Evolutionary conservation across 176 grass and related monocot species (phyloP), one percentile per base, ranked within the genome.

Genomic region (Zoysia japonica): DNA sequence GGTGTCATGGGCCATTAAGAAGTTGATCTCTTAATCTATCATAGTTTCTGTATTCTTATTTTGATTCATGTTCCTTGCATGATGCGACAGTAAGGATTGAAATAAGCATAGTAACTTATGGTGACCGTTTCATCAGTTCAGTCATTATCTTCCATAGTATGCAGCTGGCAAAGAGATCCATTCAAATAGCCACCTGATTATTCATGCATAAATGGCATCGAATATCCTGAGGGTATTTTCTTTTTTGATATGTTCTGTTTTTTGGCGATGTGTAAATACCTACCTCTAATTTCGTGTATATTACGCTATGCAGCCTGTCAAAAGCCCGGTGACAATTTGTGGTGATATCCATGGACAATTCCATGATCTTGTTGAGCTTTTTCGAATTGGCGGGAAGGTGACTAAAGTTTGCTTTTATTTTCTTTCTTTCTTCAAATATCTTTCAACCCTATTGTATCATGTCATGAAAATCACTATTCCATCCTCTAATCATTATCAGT

Each of bases 281-380:
- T 43, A 41, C 28, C 59, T 57, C 64, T 77, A 43, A 81, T 28
- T 69, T 8, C 53, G 40, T 60, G n/a, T 80, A 46, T 85, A 56
- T 11, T 85, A 67, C 55, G 2, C 28, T 52, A 6, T 51, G 51
- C 90, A 97, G 93, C 93, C 93, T 54, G 93, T 97, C 38, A 97
- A 89, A 68, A 97, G 88, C 50, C 93, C 93, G 0, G 93, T 97
- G 49, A 97, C 90, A 59, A 90, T 97, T 47, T 97, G 93, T 68
- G 93, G 93, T 87, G 93, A 97, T 78, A 97, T 97, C 75, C 93
- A 97, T 54, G 93, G 93, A 2, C 90, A 97, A 75, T 97, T 97
- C 87, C 93, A 97, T 42, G 93, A 97, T 74, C 90, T 97, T 36
- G 80, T 91, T 45, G 90, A 97, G 63, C 83, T 97, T 61, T 97